Percentiles rank a stretch among this genome's conserved stretches.
Conservation (phyloP, 83 land plant genomes). For the Isoetes engelmannii region DNA sequence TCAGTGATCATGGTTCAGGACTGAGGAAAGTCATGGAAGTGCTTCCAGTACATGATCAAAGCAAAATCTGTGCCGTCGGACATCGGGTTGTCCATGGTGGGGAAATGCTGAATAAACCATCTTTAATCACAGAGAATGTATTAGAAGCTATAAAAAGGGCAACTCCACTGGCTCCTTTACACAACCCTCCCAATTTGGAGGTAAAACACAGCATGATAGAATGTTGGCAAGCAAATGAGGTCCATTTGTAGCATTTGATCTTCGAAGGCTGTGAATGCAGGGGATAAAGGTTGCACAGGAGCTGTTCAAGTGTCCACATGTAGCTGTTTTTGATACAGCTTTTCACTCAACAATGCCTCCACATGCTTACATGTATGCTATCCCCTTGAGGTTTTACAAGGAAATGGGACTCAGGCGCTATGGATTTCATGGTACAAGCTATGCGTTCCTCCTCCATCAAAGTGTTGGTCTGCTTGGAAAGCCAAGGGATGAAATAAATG, state of each 20-base stretch:
- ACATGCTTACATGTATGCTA: conserved; percentile 36
- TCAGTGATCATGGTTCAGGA: conserved; percentile 28
- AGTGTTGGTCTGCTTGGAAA: conserved; percentile 19
- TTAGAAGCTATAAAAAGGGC: conserved; percentile 35
- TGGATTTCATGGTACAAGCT: conserved; percentile 49
- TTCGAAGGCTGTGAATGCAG: conserved; percentile 14
- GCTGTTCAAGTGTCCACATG: conserved; percentile 42
- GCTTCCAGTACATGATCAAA: conserved; percentile 24
- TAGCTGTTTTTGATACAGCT: conserved; percentile 46
- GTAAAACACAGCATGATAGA: conserved; percentile 8
- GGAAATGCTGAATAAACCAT: conserved; percentile 29
- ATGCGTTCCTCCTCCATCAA: conserved; percentile 28
- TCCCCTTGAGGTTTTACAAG: conserved; percentile 31
- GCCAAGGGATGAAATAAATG: conserved; percentile 27
- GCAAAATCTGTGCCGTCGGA: conserved; percentile 34
- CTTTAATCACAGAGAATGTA: conserved; percentile 34
- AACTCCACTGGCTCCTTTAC: conserved; percentile 43
- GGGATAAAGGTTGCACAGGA: conserved; percentile 42
- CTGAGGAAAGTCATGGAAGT: conserved; percentile 43
- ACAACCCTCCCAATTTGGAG: conserved; percentile 44
- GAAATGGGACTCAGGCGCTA: conserved; percentile 37
- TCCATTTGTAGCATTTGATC: neutral
- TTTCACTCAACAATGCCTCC: conserved; percentile 42
- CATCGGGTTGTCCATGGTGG: conserved; percentile 48
- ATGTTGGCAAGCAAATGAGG: neutral